These are phyloP conservation scores for Pestalotiopsis sp. DNA, from an alignment of 2,329 filamentous ascomycete genomes.

Conservation along the genomic window DNA sequence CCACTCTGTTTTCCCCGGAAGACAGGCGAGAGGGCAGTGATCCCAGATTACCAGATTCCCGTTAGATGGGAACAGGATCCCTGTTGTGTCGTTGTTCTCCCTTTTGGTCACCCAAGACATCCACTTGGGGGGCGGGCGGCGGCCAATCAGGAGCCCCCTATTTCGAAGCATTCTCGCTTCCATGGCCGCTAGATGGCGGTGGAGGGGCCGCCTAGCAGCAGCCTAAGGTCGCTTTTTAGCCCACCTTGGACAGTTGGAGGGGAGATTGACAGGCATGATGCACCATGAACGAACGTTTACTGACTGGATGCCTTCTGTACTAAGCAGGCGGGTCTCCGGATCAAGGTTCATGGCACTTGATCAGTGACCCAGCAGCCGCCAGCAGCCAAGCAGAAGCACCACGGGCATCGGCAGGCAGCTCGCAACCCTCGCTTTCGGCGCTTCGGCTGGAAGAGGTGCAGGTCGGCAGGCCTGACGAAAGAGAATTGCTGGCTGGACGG, in stretches of 20 bases:
- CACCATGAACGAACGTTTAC: neutral
- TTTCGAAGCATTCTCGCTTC: conserved; percentile 7
- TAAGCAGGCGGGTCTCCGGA: neutral
- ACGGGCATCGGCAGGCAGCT: neutral
- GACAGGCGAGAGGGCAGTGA: neutral
- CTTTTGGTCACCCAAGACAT: neutral
- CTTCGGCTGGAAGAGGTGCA: neutral
- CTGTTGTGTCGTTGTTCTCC: conserved; percentile 6
- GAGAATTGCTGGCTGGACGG: neutral
- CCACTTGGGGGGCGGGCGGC: neutral
- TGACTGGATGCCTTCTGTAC: neutral
- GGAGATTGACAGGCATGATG: neutral
- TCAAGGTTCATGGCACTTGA: neutral
- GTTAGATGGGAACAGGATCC: conserved; percentile 3
- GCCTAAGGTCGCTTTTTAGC: neutral
- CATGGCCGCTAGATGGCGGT: neutral
- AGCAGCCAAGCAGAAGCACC: no score
- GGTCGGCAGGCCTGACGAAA: neutral
- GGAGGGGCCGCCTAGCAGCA: neutral
- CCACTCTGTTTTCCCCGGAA: neutral
- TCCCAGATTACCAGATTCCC: conserved; percentile 7
- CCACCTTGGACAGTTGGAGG: neutral
- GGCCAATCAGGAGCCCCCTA: neutral
- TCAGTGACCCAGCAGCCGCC: no score
- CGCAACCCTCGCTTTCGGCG: neutral